Conservation (phyloP, 2,329 filamentous ascomycete genomes). For the Elsinoe ampelina region DNA sequence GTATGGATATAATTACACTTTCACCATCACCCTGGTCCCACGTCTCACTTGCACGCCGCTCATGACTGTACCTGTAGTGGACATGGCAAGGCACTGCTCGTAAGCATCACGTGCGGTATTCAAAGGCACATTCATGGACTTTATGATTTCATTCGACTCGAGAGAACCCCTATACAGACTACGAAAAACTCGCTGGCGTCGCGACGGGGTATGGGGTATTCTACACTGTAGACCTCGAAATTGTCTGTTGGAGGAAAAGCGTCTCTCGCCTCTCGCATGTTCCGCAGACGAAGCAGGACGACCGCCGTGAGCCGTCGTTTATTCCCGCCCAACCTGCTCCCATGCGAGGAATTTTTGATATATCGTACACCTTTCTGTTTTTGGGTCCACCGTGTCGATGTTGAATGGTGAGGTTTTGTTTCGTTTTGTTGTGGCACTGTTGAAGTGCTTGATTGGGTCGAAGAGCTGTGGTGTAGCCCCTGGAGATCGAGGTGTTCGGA, state of each 20-base stretch:
- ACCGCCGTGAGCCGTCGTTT: neutral
- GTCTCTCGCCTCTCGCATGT: neutral
- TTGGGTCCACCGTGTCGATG: too few relatives aligned
- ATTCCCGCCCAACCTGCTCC: neutral
- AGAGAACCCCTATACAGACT: neutral
- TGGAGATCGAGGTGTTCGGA: too few relatives aligned
- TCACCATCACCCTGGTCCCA: neutral
- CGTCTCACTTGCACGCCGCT: neutral
- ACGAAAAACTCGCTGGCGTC: neutral
- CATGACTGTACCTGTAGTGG: too few relatives aligned
- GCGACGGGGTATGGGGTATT: neutral
- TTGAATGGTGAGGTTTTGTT: too few relatives aligned
- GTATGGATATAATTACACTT: conserved; percentile 9
- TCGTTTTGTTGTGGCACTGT: too few relatives aligned
- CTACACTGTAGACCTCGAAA: neutral
- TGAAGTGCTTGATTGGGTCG: too few relatives aligned
- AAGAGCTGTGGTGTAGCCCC: too few relatives aligned
- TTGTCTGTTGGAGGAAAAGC: neutral
- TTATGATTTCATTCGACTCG: neutral
- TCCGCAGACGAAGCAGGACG: neutral
- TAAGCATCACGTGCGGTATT: neutral
- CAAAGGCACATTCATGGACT: neutral
- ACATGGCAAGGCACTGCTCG: neutral
- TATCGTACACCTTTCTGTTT: too few relatives aligned
- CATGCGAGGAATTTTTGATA: neutral